Conservation (phyloP, 2,329 filamentous ascomycete genomes). For the Ceratocystis cubensis region DNA sequence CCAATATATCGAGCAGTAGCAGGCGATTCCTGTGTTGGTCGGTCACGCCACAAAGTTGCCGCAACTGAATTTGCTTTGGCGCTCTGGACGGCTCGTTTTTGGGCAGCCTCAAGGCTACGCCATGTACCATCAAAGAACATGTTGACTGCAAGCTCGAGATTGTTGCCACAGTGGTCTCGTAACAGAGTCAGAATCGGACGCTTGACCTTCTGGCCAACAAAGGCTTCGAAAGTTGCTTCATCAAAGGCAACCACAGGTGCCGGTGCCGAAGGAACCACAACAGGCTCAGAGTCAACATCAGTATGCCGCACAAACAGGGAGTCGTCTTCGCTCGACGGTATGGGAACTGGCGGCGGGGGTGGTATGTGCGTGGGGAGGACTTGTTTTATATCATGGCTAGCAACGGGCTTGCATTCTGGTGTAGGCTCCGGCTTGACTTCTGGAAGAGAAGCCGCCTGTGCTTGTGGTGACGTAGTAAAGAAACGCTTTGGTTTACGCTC, state of each 20-base stretch:
- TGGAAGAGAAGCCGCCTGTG: neutral
- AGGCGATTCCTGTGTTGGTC: slow-evolving; percentile 22
- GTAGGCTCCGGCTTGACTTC: neutral
- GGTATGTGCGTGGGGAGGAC: neutral
- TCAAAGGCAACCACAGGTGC: slow-evolving; percentile 37
- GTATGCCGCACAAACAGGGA: slow-evolving; percentile 15
- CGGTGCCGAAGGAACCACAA: neutral
- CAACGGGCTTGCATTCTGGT: neutral
- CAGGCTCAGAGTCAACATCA: neutral
- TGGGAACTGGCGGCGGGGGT: neutral
- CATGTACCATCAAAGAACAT: slow-evolving; percentile 61
- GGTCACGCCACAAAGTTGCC: slow-evolving; percentile 9
- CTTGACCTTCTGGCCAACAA: slow-evolving; percentile 46
- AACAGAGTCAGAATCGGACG: slow-evolving; percentile 38
- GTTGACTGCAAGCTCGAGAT: slow-evolving; percentile 51
- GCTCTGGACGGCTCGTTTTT: slow-evolving; percentile 3
- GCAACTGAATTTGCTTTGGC: slow-evolving; percentile 12
- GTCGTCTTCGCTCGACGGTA: slow-evolving; percentile 9
- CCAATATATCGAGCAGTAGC: slow-evolving; percentile 58
- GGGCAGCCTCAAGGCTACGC: slow-evolving; percentile 23
- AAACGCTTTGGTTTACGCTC: slow-evolving; percentile 2
- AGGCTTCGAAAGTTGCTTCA: slow-evolving; percentile 43
- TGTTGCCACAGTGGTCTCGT: slow-evolving; percentile 41
- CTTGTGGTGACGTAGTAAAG: neutral
- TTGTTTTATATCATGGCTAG: neutral